These are phyloP conservation scores for Malania oleifera DNA, from an alignment of 164 flowering plant genomes.

Conservation along the genomic window DNA sequence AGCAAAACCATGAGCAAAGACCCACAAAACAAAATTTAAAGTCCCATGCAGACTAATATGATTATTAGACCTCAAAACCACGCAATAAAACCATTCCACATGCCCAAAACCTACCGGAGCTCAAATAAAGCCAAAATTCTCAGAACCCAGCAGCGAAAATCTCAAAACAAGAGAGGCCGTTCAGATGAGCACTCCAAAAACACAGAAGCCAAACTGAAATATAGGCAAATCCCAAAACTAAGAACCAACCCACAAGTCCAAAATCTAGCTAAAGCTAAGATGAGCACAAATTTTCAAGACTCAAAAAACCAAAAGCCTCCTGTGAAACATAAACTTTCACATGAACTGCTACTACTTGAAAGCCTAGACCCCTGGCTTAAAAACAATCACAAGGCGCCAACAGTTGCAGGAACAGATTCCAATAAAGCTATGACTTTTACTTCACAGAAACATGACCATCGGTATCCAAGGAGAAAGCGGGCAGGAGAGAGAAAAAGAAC, in stretches of 20 bases:
- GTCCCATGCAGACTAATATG: too few species aligned
- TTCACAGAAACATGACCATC: slow-evolving; percentile 11
- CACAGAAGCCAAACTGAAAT: not conserved
- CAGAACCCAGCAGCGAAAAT: not conserved
- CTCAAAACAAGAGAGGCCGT: not conserved
- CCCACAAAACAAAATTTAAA: too few species aligned
- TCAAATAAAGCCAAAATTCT: too few species aligned
- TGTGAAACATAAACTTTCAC: slow-evolving; percentile 1
- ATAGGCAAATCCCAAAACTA: not conserved
- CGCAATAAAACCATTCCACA: too few species aligned
- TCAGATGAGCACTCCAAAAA: not conserved
- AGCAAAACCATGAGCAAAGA: too few species aligned
- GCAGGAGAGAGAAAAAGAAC: slow-evolving; percentile 12
- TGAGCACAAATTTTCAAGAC: slow-evolving; percentile 2
- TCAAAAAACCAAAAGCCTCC: slow-evolving; percentile 1
- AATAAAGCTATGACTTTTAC: slow-evolving; percentile 24
- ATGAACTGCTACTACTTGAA: not conserved
- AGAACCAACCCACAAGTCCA: slow-evolving; percentile 9
- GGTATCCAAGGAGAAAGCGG: slow-evolving; percentile 41
- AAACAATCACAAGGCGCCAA: slow-evolving; percentile 18
- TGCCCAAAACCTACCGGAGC: too few species aligned
- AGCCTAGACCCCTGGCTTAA: slow-evolving; percentile 18
- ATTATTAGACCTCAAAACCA: too few species aligned
- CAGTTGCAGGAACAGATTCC: slow-evolving; percentile 21
- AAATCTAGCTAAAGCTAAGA: slow-evolving; percentile 8